Conservation (phyloP, 805 yeast species). For the Ogataea henricii region DNA sequence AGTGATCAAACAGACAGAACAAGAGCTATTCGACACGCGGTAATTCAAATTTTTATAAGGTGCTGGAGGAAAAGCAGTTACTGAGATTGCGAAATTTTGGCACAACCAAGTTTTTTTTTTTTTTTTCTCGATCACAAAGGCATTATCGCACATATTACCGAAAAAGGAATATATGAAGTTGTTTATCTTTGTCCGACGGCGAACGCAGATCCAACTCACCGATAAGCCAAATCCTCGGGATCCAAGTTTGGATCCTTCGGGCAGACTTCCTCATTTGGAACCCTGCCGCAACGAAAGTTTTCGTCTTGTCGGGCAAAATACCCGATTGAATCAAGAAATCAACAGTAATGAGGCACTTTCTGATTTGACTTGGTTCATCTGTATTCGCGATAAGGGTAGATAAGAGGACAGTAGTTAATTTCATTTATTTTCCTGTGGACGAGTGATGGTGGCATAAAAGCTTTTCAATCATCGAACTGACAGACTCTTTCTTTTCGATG, state of each 20-base stretch:
- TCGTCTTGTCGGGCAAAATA: neutral
- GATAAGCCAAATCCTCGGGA: neutral
- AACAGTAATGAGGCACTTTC: neutral
- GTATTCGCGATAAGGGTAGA: too few relatives aligned
- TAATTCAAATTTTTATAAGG: too few relatives aligned
- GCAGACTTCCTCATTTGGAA: neutral
- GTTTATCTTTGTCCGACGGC: neutral
- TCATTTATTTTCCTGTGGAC: too few relatives aligned
- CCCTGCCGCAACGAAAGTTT: neutral
- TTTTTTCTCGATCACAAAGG: neutral
- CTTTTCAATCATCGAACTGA: too few relatives aligned
- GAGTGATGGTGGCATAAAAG: too few relatives aligned
- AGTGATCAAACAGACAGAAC: too few relatives aligned
- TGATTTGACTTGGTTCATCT: too few relatives aligned
- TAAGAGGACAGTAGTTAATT: too few relatives aligned
- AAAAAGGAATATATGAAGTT: neutral
- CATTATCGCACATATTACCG: slow-evolving; percentile 1
- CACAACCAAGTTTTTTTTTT: neutral
- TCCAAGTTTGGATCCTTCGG: neutral
- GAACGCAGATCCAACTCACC: neutral
- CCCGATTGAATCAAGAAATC: neutral
- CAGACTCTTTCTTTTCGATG: too few relatives aligned
- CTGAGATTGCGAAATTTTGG: too few relatives aligned
- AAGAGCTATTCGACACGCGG: too few relatives aligned
- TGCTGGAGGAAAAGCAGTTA: too few relatives aligned